Conservation (phyloP, 2,329 filamentous ascomycete species). For the Mycosphaerelloides madeirae region DNA sequence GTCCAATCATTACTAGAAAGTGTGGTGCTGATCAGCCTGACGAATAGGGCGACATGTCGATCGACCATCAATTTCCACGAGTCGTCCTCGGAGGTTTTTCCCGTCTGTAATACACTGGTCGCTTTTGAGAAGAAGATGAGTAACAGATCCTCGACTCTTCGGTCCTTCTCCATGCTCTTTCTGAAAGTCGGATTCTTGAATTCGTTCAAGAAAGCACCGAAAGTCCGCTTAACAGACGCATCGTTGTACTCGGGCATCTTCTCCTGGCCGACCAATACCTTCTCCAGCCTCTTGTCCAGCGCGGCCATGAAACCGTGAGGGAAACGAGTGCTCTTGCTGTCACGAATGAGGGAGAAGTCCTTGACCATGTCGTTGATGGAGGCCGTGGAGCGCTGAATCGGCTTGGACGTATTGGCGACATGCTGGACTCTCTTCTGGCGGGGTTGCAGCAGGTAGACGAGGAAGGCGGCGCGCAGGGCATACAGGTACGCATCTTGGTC, state of each 20-base stretch:
- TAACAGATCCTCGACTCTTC: slow-evolving; percentile 85
- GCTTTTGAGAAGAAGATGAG: slow-evolving; percentile 95
- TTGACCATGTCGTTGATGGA: slow-evolving; percentile 79
- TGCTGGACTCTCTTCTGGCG: slow-evolving; percentile 86
- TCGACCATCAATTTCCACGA: slow-evolving; percentile 89
- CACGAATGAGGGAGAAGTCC: slow-evolving; percentile 68
- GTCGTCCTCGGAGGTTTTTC: slow-evolving; percentile 72
- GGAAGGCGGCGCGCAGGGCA: slow-evolving; percentile 83
- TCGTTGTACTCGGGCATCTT: slow-evolving; percentile 84
- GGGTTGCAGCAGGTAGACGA: slow-evolving; percentile 88
- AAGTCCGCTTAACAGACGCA: slow-evolving; percentile 83
- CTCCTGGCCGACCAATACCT: slow-evolving; percentile 76
- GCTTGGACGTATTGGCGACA: slow-evolving; percentile 57
- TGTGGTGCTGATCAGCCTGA: slow-evolving; percentile 75
- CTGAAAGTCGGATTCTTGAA: slow-evolving; percentile 85
- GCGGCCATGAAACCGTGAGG: slow-evolving; percentile 67
- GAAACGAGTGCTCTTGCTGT: slow-evolving; percentile 65
- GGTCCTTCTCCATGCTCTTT: slow-evolving; percentile 88
- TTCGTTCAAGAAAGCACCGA: slow-evolving; percentile 88
- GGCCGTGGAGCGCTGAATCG: slow-evolving; percentile 64
- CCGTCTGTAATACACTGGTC: slow-evolving; percentile 81
- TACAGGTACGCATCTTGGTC: slow-evolving; percentile 84
- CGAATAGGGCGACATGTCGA: slow-evolving; percentile 88
- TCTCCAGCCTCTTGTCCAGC: slow-evolving; percentile 72
- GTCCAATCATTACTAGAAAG: slow-evolving; percentile 80